A percentile compares a stretch with the other conserved stretches of the same genome.
These are phyloP conservation scores for Carpinus fangiana DNA, from an alignment of 306 rosid genomes.

Conservation along the genomic window DNA sequence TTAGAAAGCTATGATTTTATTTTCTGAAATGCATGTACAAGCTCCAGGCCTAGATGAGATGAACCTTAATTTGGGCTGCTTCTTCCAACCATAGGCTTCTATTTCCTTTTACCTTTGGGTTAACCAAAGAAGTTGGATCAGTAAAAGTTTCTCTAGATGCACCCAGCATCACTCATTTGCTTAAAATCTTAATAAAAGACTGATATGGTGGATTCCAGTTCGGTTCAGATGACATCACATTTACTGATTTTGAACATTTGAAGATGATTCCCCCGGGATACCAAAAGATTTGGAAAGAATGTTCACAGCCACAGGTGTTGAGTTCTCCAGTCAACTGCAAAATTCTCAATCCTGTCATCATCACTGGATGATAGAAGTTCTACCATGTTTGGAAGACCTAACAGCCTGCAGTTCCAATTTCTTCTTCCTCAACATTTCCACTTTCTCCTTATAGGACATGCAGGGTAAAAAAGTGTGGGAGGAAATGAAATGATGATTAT, in stretches of 20 bases:
- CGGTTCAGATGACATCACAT: not conserved
- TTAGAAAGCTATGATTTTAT: not conserved
- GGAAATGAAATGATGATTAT: conserved; percentile 4
- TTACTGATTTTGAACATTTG: not conserved
- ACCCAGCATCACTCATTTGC: not conserved
- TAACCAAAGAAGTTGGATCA: not conserved
- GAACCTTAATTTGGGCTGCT: too few relatives aligned
- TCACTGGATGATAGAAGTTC: conserved; percentile 59
- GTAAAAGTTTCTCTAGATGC: not conserved
- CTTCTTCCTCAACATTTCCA: conserved; percentile 70
- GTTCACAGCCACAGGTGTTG: conserved; percentile 77
- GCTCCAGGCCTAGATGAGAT: too few relatives aligned
- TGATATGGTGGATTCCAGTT: not conserved
- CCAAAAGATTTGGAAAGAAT: not conserved
- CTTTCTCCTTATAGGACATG: conserved; percentile 66
- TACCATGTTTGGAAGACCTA: conserved; percentile 47
- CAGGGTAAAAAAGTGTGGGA: not conserved
- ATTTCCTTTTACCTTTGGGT: too few relatives aligned
- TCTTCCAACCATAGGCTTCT: not conserved
- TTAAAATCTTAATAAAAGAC: not conserved
- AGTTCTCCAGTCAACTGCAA: conserved; percentile 95
- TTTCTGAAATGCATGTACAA: not conserved
- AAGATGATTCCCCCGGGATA: not conserved
- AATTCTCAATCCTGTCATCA: conserved; percentile 67
- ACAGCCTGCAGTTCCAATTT: conserved; percentile 64